Evolutionary conservation across 2,329 filamentous ascomycete species (phyloP), one percentile per base, ranked within the genome.

Genomic region (Beauveria sp.): DNA sequence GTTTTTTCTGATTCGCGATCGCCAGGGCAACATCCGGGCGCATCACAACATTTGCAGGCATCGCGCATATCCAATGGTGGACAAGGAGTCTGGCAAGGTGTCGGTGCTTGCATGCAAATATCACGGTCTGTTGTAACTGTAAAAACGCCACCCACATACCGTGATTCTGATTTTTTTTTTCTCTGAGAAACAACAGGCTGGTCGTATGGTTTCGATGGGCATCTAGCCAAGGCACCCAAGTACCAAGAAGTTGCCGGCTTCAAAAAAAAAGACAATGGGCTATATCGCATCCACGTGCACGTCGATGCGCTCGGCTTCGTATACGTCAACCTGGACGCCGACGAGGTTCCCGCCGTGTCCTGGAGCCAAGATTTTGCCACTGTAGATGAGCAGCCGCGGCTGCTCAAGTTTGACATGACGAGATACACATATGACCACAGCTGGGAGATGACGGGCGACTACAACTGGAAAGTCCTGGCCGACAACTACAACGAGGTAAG

Each of bases 261-360:
- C 58, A 73, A 77, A 58, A 77, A 74, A 65, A 64, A 66, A 18
- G 68, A 74, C 63, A 67, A 84, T 63, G 73, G 76, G 18, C 70
- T 84, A 0, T 76, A 81, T 60, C 73, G 71, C 0, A 72, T 81
- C 40, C 77, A 81, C 59, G 72, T 79, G 4, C 75, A 77, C 43
- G 66, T 80, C 40, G 79, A 80, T 65, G 63, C 62, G 22, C 72
- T 73, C 22, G 78, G 78, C 12, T 81, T 82, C 64, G 68, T 82
- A 40, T 82, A 78, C 77, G 73, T 80, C 57, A 82, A 82, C 65
- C 65, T 82, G n/a, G 77, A 82, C 57, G 67, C 70, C 22, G 61
- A 54, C 0, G 71, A 64, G 58, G 68, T 63, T 63, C 78, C 67
- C 0, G 72, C 75, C 40, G 67, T 78, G 8, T 61, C 70, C 16